Base-by-base conservation (phyloP, 129 eudicot species). In the Artemisia argyi region DNA sequence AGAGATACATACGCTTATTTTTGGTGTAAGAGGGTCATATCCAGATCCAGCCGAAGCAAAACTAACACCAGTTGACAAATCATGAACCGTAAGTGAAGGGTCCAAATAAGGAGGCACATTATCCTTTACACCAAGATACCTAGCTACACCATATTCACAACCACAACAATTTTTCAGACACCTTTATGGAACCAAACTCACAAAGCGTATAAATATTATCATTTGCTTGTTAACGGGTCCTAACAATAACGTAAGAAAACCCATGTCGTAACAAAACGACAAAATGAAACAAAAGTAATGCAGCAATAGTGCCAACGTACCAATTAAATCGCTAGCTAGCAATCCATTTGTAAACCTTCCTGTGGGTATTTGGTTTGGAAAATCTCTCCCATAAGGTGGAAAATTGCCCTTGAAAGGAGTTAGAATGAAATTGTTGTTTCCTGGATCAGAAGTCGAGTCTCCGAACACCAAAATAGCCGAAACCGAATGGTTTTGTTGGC, bases 31-130 rank as follows among this genome's bases (percentile, higher is more conserved):
- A 42, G 97, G 95, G 70, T 91, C 97, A 26, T 55, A 87, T 44
- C 97, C 97, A 7, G 95, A 83, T 72, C 85, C 91, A 8, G 95
- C 97, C 11, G 97, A 91, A 32, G 91, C 97, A 68, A 91, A 91
- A 68, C 97, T 91, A 72, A 91, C 97, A 5, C 97, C 97, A 20
- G 84, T 87, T 81, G 77, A 68, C 28, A 91, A 81, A 66, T 91
- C 97, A 61, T 83, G 80, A 50, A 69, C 74, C 50, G 78, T 85
- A 59, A 91, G 95, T 16, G 82, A 66, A 16, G 91, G 87, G 76
- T 91, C 91, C 84, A 91, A 70, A 75, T 91, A 91, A 13, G 97
- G 73, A 32, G 95, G 97, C 46, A 91, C 86, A 65, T 72, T 70
- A 17, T 85, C 89, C 77, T 91, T 91, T 12, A 91, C 68, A 42